phyloP scores from a whole-genome alignment of 768 basidiomycete genomes.

The Pleurotus platypus region DNA sequence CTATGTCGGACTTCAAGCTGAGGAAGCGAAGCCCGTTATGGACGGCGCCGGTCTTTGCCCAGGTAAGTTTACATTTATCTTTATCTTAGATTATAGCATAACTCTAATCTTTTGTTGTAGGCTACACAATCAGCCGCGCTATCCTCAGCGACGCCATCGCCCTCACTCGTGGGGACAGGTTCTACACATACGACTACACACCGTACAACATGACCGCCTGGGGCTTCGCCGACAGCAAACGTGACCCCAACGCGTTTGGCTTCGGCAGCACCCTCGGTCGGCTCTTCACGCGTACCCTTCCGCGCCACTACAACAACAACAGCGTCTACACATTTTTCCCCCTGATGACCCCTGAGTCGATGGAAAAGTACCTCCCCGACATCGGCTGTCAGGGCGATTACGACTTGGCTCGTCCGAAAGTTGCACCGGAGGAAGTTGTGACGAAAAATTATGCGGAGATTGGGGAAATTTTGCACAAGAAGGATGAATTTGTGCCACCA shows the following conservation, averaged over 20 bases:
- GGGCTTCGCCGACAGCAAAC: constrained; percentile 83
- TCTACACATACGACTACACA: constrained; percentile 79
- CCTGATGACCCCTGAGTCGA: constrained; percentile 73
- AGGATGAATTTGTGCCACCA: constrained; percentile 39
- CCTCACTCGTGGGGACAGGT: constrained; percentile 80
- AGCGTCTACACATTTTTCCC: constrained; percentile 86
- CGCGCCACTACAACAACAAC: constrained; percentile 62
- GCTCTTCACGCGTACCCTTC: constrained; percentile 71
- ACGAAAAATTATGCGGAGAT: constrained; percentile 50
- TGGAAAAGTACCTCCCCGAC: constrained; percentile 57
- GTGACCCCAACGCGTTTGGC: constrained; percentile 66
- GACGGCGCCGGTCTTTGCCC: constrained; percentile 85
- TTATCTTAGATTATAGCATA: not conserved
- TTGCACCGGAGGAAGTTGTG: constrained; percentile 18
- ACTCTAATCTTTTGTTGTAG: constrained; percentile 24
- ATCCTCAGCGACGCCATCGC: constrained; percentile 86
- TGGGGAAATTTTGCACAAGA: constrained; percentile 45
- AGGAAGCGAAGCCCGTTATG: constrained; percentile 69
- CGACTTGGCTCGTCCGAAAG: constrained; percentile 46
- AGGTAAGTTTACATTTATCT: constrained; percentile 31
- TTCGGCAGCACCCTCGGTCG: constrained; percentile 76
- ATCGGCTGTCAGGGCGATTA: constrained; percentile 54
- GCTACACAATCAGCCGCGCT: constrained; percentile 80
- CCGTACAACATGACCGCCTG: constrained; percentile 78
- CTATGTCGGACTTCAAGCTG: constrained; percentile 79